Base-by-base conservation (phyloP, 2,329 filamentous ascomycete genomes). In the Penicillium sp. region DNA sequence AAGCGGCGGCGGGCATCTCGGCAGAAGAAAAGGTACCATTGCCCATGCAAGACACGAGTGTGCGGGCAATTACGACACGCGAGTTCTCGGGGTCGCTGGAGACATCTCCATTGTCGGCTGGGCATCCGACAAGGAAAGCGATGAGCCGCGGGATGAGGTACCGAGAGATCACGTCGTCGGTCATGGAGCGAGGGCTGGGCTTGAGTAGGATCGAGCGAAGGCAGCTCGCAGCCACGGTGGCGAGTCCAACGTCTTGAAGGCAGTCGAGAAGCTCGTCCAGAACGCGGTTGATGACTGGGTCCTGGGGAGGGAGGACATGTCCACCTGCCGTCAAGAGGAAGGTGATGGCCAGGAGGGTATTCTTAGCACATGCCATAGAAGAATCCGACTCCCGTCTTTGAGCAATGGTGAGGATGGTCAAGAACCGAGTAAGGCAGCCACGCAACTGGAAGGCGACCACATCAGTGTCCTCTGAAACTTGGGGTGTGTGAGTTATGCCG, bases 151-250 rank as follows among this genome's bases (percentile, higher is more conserved):
- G 87, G 43, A 92, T 77, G 43, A 95, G 75, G 57, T 86, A 84
- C 44, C 88, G 81, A 1, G 85, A 81, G 44, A 97, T 84, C 52
- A 80, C 82, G 59, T 89, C 81, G 64, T 90, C 86, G 18, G 87
- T 83, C 0, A 78, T 65, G 58, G 52, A 84, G 80, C 56, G 82
- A 75, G 44, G 81, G 74, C 58, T 72, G 61, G 46, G 80, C 72
- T 60, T 86, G 76, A 95, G 74, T 27, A 97, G 78, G 6, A 97
- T 79, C 6, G 90, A 93, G 49, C 91, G 84, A 58, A 92, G 82
- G 70, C 93, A 98, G 64, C 89, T 90, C 53, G 89, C 87, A 1
- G 93, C 90, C 48, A 96, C 91, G 64, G 88, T 95, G 47, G 88
- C 87, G 13, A 78, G 70, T 3, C 75, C 75, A 4, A 77, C 66